Evolutionary conservation across 73 alveolate genomes (phyloP).

Genomic region (Tetrahymena borealis): DNA sequence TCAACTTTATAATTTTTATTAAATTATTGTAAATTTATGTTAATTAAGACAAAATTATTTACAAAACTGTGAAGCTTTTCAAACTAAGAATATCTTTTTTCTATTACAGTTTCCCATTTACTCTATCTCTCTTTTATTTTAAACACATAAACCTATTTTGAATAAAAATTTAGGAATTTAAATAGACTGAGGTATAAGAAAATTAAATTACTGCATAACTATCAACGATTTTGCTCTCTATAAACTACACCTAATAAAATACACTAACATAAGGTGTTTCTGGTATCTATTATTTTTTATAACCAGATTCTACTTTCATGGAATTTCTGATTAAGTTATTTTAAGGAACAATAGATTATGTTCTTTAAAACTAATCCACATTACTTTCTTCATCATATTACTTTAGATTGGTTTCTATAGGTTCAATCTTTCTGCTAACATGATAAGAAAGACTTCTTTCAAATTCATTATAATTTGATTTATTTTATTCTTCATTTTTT

Average conservation of each 20-base stretch:
- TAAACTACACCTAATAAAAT: neutral
- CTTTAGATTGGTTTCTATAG: too few species aligned
- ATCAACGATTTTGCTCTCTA: neutral
- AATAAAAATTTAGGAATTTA: neutral
- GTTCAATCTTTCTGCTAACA: too few species aligned
- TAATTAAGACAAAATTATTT: neutral
- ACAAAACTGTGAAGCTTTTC: neutral
- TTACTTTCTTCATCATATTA: neutral
- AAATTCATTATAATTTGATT: neutral
- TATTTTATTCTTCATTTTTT: neutral
- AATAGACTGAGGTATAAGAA: neutral
- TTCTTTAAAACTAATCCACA: neutral
- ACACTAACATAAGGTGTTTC: neutral
- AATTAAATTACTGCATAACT: neutral
- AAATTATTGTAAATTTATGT: neutral
- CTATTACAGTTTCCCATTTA: neutral
- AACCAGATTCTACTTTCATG: too few species aligned
- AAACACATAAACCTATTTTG: neutral
- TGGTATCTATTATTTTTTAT: too few species aligned
- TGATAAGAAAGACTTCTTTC: neutral
- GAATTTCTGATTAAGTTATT: neutral
- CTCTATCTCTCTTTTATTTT: neutral
- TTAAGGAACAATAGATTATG: neutral
- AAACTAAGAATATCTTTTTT: neutral
- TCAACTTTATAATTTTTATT: neutral